Evolutionary conservation across 2,329 filamentous ascomycete genomes (phyloP), one percentile per base, ranked within the genome.

Genomic region (Cadophora malorum): DNA sequence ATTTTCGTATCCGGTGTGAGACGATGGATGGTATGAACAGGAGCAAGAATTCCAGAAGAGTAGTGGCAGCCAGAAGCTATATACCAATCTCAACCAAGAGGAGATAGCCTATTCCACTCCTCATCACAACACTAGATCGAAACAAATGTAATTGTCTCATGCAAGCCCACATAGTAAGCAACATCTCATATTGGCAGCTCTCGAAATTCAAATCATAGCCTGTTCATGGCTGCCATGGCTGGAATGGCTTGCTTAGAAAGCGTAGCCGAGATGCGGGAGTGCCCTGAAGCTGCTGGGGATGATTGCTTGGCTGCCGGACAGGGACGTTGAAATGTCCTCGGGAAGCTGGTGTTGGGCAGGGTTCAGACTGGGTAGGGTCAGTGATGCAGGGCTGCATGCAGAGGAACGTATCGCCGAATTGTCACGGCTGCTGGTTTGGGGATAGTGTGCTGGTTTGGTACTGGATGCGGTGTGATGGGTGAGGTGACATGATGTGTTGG

Each of bases 231-330:
- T 38, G 35, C 45, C 41, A 16, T 47, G 41, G 41, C 14, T 49
- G 45, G 45, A 12, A 28, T 31, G 23, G 59, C 41, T 50, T 62
- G 59, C 59, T 62, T 62, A 62, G 59, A 62, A 62, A 62, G 59
- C 59, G 59, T 62, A 21, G 25, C 59, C 59, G 59, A 62, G 59
- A 50, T 62, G 59, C 59, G 41, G 25, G 59, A 49, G 41, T 25
- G 14, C 25, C 35, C 12, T 61, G 41, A 19, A 38, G 35, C 14
- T 9, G 35, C 8, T 9, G 35, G 35, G 14, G 8, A 14, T 38
- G 35, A 14, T 38, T 38, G 41, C 41, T 45, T 45, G 41, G 41
- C 41, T 45, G 41, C 41, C 41, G 41, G 16, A 45, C 12, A 14
- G 41, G 16, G 41, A 38, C 35, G 8, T 16, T 16, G 8, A 45